Evolutionary conservation across 192 early-diverging fungal genomes (phyloP).

Genomic region (Coemansia sp.): DNA sequence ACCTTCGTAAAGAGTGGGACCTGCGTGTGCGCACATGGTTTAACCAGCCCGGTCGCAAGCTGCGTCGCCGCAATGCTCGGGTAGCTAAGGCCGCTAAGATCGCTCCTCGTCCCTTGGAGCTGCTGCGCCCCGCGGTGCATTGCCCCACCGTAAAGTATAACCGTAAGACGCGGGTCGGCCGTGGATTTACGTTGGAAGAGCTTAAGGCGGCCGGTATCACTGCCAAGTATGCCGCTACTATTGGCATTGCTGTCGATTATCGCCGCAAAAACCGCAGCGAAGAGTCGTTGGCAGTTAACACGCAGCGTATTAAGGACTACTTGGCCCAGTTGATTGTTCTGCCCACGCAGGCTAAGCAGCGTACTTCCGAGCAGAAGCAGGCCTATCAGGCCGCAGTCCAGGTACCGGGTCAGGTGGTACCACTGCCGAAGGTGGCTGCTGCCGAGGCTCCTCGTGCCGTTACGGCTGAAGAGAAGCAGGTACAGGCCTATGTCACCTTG

Average conservation of each 20-base stretch:
- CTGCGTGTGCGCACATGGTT: constrained; percentile 97
- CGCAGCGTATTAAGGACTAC: constrained; percentile 92
- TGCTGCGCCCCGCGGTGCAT: constrained; percentile 93
- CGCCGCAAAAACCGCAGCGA: constrained; percentile 93
- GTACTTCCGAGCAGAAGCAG: constrained; percentile 54
- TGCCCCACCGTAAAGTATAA: constrained; percentile 98
- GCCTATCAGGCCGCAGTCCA: constrained; percentile 52
- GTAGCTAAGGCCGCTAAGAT: constrained; percentile 93
- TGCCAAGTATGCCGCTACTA: constrained; percentile 88
- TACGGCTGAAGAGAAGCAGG: constrained; percentile 58
- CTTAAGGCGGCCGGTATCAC: constrained; percentile 93
- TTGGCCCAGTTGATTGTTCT: constrained; percentile 94
- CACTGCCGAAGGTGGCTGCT: constrained; percentile 19
- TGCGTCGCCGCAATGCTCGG: constrained; percentile 80
- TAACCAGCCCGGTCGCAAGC: constrained; percentile 77
- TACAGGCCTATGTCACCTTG: constrained; percentile 46
- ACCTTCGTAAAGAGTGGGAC: constrained; percentile 99
- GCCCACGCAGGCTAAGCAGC: constrained; percentile 89
- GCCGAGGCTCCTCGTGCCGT: constrained; percentile 54
- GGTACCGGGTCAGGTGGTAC: constrained; percentile 39
- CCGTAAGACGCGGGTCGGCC: constrained; percentile 91
- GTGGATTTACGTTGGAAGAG: constrained; percentile 98
- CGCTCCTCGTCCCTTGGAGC: constrained; percentile 94
- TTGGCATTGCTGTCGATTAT: constrained; percentile 97
- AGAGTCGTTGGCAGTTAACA: constrained; percentile 91